Percentiles rank a stretch among this genome's conserved stretches.
Evolutionary conservation across 2,329 filamentous ascomycete species (phyloP).

Genomic region (Arthroderma sp.): DNA sequence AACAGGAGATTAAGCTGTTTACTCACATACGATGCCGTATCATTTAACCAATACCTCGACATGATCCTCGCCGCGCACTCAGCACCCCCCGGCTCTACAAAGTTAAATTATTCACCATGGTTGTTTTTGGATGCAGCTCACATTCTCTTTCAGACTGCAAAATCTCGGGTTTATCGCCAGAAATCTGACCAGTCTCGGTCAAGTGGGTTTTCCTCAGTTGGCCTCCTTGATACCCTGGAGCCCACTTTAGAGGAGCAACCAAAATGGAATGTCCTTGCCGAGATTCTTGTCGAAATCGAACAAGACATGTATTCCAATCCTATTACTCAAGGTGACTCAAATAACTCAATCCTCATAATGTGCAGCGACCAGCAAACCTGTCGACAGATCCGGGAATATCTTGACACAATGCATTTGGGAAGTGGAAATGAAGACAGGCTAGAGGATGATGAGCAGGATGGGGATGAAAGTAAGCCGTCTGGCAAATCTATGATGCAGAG

Average conservation of each 20-base stretch:
- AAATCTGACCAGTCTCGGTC: constrained; percentile 32
- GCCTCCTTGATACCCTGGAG: constrained; percentile 48
- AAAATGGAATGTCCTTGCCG: constrained; percentile 82
- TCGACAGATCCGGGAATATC: constrained; percentile 75
- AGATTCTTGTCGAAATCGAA: constrained; percentile 87
- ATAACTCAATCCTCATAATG: constrained; percentile 90
- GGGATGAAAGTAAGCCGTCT: constrained; percentile 43
- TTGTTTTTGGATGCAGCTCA: constrained; percentile 90
- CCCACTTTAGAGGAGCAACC: constrained; percentile 87
- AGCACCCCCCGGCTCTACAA: constrained; percentile 72
- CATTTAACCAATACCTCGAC: constrained; percentile 84
- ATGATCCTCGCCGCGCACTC: constrained; percentile 85
- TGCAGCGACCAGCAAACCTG: constrained; percentile 78
- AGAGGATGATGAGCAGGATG: constrained; percentile 21
- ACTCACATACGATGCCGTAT: constrained; percentile 76
- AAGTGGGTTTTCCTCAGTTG: constrained; percentile 28
- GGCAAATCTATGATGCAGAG: constrained; percentile 81
- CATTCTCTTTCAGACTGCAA: constrained; percentile 83
- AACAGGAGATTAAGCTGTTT: constrained; percentile 37
- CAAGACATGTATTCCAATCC: constrained; percentile 78
- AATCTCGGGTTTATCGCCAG: constrained; percentile 70
- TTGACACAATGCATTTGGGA: constrained; percentile 72
- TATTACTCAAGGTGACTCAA: constrained; percentile 63
- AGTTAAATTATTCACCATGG: constrained; percentile 88
- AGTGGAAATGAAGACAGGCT: background rate